Evolutionary conservation across 192 early-diverging fungal species (phyloP).

Genomic region (Cladochytrium replicatum): DNA sequence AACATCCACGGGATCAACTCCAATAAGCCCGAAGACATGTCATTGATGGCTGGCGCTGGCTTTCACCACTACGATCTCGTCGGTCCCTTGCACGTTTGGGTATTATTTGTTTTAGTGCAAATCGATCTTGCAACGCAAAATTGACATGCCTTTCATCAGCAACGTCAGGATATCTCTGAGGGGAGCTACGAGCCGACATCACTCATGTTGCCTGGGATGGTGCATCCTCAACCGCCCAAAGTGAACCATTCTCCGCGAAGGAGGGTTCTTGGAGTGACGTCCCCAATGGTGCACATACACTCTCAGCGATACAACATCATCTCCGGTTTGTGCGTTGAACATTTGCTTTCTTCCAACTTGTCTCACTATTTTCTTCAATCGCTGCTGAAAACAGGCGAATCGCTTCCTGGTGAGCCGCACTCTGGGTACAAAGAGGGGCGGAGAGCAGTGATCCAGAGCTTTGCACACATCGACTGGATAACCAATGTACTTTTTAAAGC

Average conservation of each 20-base stretch:
- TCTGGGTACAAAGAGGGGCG: conserved; percentile 30
- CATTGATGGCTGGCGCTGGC: too few species aligned
- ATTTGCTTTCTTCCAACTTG: conserved; percentile 1
- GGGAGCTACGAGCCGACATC: conserved; percentile 1
- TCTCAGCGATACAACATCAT: conserved; percentile 27
- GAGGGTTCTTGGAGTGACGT: conserved; percentile 6
- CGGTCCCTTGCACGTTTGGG: too few species aligned
- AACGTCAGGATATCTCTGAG: too few species aligned
- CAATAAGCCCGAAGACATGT: too few species aligned
- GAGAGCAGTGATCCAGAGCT: conserved; percentile 26
- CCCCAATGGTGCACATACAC: conserved; percentile 6
- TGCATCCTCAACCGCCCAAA: background rate
- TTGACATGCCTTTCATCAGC: too few species aligned
- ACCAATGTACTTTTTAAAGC: conserved; percentile 17
- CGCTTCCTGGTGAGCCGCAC: conserved; percentile 18
- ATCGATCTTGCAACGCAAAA: too few species aligned
- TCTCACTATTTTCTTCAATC: conserved; percentile 2
- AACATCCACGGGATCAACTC: too few species aligned
- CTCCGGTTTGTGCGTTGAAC: conserved; percentile 14
- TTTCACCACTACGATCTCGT: too few species aligned
- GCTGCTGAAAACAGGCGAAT: background rate
- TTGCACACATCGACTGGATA: conserved; percentile 21
- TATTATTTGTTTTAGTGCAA: too few species aligned
- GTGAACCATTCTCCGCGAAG: conserved; percentile 2
- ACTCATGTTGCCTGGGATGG: conserved; percentile 14